Conservation (phyloP, 2,329 filamentous ascomycete genomes). For the Tolypocladium capitatum region DNA sequence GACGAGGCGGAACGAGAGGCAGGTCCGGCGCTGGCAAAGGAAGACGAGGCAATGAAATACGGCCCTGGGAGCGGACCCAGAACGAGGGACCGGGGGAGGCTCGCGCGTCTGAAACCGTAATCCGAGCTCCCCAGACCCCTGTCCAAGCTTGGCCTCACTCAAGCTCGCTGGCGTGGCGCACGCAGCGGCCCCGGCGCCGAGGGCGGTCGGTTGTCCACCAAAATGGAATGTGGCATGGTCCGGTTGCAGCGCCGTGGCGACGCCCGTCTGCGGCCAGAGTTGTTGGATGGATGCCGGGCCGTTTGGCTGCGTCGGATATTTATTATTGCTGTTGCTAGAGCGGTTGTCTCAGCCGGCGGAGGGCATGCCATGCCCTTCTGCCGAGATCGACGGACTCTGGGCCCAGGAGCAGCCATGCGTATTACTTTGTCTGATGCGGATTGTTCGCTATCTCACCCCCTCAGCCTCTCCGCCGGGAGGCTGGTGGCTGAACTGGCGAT, state of each 20-base stretch:
- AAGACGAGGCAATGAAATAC: neutral
- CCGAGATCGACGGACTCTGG: neutral
- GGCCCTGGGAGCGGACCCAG: neutral
- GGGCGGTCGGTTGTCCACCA: neutral
- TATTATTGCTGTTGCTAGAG: neutral
- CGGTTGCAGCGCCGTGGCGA: neutral
- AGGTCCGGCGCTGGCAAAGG: neutral
- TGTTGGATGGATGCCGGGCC: neutral
- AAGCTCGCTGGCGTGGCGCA: neutral
- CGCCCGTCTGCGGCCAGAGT: neutral
- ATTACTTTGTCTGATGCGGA: neutral
- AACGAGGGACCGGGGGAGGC: neutral
- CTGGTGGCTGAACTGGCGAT: neutral
- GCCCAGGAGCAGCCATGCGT: neutral
- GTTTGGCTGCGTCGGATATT: neutral
- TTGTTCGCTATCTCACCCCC: neutral
- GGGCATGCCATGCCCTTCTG: too few species aligned
- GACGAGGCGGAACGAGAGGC: neutral
- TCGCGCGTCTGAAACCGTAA: neutral
- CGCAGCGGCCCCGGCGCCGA: too few species aligned
- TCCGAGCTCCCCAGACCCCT: conserved; percentile 1
- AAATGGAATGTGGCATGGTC: neutral
- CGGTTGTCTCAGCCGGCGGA: neutral
- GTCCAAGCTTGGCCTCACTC: neutral
- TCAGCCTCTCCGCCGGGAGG: neutral